These are phyloP conservation scores for Pterocarpus santalinus DNA, from an alignment of 306 rosid species.

Conservation along the genomic window DNA sequence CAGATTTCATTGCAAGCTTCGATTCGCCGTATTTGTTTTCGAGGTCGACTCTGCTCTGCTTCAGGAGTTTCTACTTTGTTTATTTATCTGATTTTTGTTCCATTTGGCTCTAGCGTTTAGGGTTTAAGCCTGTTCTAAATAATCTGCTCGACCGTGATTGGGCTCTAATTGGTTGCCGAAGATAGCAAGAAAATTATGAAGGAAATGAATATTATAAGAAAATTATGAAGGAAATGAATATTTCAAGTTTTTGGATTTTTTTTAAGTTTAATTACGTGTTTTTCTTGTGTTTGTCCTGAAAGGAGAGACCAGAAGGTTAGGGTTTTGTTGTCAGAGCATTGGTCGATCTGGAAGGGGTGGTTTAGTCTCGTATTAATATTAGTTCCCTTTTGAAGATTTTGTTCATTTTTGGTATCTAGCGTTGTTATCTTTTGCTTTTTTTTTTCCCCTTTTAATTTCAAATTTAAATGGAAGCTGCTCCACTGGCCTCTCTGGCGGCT, in stretches of 20 bases:
- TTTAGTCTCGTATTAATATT: background rate
- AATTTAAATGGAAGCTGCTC: constrained; percentile 32
- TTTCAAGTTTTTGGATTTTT: constrained; percentile 25
- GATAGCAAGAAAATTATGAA: constrained; percentile 28
- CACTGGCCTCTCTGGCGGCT: constrained; percentile 20
- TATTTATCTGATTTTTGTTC: background rate
- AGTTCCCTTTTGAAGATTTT: constrained; percentile 29
- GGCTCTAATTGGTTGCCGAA: constrained; percentile 45
- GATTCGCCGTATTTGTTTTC: constrained; percentile 57
- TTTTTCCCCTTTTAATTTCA: background rate
- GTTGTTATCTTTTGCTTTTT: constrained; percentile 4
- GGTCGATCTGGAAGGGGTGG: constrained; percentile 41
- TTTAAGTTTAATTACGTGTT: background rate
- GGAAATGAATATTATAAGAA: background rate
- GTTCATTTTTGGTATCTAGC: constrained; percentile 10
- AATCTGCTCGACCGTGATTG: background rate
- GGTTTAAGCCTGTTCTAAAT: constrained; percentile 42
- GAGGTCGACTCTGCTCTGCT: constrained; percentile 64
- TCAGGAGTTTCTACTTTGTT: background rate
- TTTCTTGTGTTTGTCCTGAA: constrained; percentile 30
- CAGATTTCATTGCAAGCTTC: constrained; percentile 62
- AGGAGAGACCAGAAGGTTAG: constrained; percentile 34
- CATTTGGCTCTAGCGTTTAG: constrained; percentile 29
- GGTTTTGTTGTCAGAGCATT: constrained; percentile 29
- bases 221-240: constrained; percentile 7